A percentile compares a stretch with the other conserved stretches of the same genome.
Conservation (phyloP, 1,139 yeast genomes). For the Eremothecium sinecaudum region DNA sequence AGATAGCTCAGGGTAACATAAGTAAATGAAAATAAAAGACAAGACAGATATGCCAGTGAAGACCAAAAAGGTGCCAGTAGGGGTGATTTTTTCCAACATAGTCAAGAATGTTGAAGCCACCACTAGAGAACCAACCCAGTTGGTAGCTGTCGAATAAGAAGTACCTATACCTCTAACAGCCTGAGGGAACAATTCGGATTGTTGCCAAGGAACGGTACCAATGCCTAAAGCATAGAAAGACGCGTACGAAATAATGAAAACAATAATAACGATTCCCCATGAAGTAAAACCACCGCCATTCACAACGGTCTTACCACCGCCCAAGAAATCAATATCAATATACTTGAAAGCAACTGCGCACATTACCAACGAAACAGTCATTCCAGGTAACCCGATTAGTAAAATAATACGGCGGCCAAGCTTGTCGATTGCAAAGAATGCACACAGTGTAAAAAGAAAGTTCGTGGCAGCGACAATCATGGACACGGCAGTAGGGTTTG, state of each 20-base stretch:
- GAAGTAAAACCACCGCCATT: constrained; percentile 46
- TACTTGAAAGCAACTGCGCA: constrained; percentile 87
- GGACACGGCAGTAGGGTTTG: constrained; percentile 85
- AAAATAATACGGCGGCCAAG: constrained; percentile 80
- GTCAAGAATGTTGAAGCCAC: constrained; percentile 88
- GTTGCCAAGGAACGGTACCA: constrained; percentile 98
- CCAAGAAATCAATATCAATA: constrained; percentile 49
- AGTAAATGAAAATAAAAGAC: constrained; percentile 62
- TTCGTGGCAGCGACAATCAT: constrained; percentile 87
- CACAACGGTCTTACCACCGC: constrained; percentile 38
- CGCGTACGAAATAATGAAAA: constrained; percentile 77
- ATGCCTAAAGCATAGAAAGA: constrained; percentile 89
- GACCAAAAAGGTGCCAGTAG: constrained; percentile 86
- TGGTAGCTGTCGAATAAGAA: constrained; percentile 84
- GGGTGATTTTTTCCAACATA: constrained; percentile 86
- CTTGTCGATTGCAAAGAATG: constrained; percentile 72
- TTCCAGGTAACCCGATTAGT: constrained; percentile 65
- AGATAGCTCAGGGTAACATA: constrained; percentile 86
- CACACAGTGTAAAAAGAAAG: constrained; percentile 73
- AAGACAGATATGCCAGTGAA: constrained; percentile 73
- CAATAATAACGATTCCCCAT: constrained; percentile 81
- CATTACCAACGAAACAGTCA: constrained; percentile 64
- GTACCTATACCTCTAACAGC: constrained; percentile 88
- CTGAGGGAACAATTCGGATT: constrained; percentile 88
- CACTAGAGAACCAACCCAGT: constrained; percentile 91